These are phyloP conservation scores for Madurella fahalii DNA, from an alignment of 2,329 filamentous ascomycete genomes.

Conservation along the genomic window DNA sequence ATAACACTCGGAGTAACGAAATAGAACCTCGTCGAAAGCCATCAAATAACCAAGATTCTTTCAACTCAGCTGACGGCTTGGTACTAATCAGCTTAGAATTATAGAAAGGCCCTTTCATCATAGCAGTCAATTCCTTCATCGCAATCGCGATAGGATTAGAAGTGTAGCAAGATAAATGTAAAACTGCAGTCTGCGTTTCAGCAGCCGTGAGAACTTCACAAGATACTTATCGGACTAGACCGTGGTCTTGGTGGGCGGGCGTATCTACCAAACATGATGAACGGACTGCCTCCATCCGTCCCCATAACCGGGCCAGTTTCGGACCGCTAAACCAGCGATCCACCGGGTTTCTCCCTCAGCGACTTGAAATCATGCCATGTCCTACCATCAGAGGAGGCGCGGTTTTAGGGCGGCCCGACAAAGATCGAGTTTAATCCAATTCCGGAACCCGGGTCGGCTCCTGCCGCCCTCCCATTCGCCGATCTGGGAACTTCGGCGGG, in stretches of 20 bases:
- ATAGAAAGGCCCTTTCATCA: too few species aligned
- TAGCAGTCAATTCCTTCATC: too few species aligned
- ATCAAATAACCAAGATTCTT: too few species aligned
- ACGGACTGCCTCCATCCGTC: slow-evolving; percentile 21
- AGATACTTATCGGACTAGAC: too few species aligned
- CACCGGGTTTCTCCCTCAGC: neutral
- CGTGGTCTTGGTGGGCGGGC: slow-evolving; percentile 9
- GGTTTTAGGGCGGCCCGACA: slow-evolving; percentile 7
- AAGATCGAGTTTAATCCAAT: slow-evolving; percentile 12
- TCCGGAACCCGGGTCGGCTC: slow-evolving; percentile 17
- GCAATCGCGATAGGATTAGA: neutral
- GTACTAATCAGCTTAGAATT: too few species aligned
- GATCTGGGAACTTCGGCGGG: slow-evolving; percentile 12
- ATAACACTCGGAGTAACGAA: too few species aligned
- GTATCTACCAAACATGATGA: slow-evolving; percentile 1
- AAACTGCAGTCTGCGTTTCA: too few species aligned
- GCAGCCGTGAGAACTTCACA: too few species aligned
- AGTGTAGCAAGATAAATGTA: too few species aligned
- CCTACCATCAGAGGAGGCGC: neutral
- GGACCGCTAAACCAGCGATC: slow-evolving; percentile 3
- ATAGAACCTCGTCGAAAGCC: too few species aligned
- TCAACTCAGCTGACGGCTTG: too few species aligned
- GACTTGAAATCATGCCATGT: neutral
- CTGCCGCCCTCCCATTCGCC: slow-evolving; percentile 15
- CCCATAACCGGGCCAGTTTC: neutral